These are phyloP conservation scores for Astragalus membranaceus DNA, from an alignment of 306 rosid genomes.

Conservation along the genomic window DNA sequence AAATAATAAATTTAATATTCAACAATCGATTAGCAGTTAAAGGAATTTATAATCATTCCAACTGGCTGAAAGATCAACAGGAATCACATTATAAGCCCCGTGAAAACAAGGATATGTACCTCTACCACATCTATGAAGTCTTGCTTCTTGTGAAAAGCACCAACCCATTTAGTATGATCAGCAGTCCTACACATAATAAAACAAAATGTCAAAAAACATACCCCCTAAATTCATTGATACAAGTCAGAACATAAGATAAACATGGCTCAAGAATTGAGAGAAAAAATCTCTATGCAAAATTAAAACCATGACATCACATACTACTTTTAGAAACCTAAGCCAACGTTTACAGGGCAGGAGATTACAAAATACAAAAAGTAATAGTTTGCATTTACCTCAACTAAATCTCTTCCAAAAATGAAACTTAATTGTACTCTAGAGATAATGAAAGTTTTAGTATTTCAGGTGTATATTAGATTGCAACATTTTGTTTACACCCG, in stretches of 20 bases:
- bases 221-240: not conserved
- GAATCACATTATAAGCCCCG: not conserved
- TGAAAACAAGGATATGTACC: slow-evolving; percentile 30
- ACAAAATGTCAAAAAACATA: slow-evolving; percentile 1
- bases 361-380: not conserved
- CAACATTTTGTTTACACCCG: not conserved
- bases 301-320: not conserved
- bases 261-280: not conserved
- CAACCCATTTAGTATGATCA: slow-evolving; percentile 53
- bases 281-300: not conserved
- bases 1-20: not conserved
- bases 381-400: not conserved
- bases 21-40: not conserved
- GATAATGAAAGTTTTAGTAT: not conserved
- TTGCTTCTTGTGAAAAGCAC: slow-evolving; percentile 47
- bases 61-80: not conserved
- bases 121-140: slow-evolving; percentile 50
- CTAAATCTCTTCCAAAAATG: not conserved
- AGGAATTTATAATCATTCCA: not conserved
- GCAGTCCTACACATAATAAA: slow-evolving; percentile 34
- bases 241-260: not conserved
- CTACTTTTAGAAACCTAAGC: not conserved
- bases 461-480: not conserved
- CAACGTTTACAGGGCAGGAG: not conserved
- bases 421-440: not conserved